Evolutionary conservation across 2,329 filamentous ascomycete genomes (phyloP).

Genomic region (Sphaerulina musiva): DNA sequence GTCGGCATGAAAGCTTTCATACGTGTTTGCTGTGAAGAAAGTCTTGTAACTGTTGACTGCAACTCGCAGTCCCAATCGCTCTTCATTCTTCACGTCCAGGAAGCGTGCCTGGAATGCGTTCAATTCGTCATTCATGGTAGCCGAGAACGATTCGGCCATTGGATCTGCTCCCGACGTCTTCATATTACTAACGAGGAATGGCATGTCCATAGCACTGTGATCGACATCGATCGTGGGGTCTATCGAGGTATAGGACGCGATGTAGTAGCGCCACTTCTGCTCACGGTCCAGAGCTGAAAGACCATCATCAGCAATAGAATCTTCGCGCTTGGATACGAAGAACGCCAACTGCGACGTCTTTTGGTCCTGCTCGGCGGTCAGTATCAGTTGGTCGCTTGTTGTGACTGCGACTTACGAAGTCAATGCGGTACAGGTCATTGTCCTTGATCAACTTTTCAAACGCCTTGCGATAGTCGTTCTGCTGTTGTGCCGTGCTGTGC

Average conservation of each 20-base stretch:
- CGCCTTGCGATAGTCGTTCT: slow-evolving; percentile 84
- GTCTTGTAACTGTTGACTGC: slow-evolving; percentile 39
- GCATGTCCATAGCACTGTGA: slow-evolving; percentile 29
- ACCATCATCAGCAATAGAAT: slow-evolving; percentile 64
- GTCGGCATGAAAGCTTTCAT: slow-evolving; percentile 38
- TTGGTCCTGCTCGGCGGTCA: slow-evolving; percentile 51
- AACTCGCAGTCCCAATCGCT: slow-evolving; percentile 43
- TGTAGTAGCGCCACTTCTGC: slow-evolving; percentile 85
- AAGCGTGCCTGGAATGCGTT: slow-evolving; percentile 15
- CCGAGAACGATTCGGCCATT: slow-evolving; percentile 12
- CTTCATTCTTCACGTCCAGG: slow-evolving; percentile 30
- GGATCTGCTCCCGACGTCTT: slow-evolving; percentile 34
- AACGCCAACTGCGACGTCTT: slow-evolving; percentile 61
- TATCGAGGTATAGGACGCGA: slow-evolving; percentile 80
- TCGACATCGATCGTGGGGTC: slow-evolving; percentile 62
- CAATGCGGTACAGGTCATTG: slow-evolving; percentile 81
- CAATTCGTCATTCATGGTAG: neutral
- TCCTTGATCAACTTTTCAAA: slow-evolving; percentile 92
- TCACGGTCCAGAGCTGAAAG: slow-evolving; percentile 46
- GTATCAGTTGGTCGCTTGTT: neutral
- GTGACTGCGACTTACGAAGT: slow-evolving; percentile 64
- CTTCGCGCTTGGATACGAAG: slow-evolving; percentile 80
- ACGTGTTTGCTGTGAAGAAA: slow-evolving; percentile 38
- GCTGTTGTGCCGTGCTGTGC: slow-evolving; percentile 80
- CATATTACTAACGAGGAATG: slow-evolving; percentile 38